Evolutionary conservation across 768 basidiomycete species (phyloP).

Genomic region (button mushroom (Agaricus bisporus)): DNA sequence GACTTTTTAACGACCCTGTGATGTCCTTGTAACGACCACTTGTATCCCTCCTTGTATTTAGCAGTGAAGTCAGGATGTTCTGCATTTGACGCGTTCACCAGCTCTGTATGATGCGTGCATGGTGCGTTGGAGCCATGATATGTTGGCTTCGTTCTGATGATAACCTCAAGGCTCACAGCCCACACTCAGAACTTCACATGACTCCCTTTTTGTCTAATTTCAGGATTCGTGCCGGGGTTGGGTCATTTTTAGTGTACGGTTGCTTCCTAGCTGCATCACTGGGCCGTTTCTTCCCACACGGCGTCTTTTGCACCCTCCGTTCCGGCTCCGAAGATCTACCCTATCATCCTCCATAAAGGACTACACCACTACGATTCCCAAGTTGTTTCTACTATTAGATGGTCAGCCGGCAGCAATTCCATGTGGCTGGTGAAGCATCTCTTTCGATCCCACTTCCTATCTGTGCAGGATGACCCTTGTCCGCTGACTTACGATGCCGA

Average conservation of each 20-base stretch:
- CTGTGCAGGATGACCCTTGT: neutral
- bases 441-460: neutral
- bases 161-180: neutral
- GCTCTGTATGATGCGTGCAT: too few species aligned
- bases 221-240: too few species aligned
- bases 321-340: conserved; percentile 8
- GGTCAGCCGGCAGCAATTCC: conserved; percentile 5
- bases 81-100: too few species aligned
- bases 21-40: neutral
- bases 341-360: neutral
- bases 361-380: neutral
- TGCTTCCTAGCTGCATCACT: too few species aligned
- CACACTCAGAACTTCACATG: neutral
- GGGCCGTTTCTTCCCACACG: neutral
- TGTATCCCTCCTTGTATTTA: neutral
- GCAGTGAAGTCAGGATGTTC: too few species aligned
- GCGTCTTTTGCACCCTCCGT: neutral
- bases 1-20: neutral
- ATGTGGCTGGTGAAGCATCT: conserved; percentile 1
- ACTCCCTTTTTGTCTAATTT: too few species aligned
- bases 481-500: too few species aligned
- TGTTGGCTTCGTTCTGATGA: too few species aligned
- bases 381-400: neutral
- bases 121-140: too few species aligned
- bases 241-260: too few species aligned